These are phyloP conservation scores for Talaromyces rugulosus DNA, from an alignment of 2,329 filamentous ascomycete species.

Conservation along the genomic window DNA sequence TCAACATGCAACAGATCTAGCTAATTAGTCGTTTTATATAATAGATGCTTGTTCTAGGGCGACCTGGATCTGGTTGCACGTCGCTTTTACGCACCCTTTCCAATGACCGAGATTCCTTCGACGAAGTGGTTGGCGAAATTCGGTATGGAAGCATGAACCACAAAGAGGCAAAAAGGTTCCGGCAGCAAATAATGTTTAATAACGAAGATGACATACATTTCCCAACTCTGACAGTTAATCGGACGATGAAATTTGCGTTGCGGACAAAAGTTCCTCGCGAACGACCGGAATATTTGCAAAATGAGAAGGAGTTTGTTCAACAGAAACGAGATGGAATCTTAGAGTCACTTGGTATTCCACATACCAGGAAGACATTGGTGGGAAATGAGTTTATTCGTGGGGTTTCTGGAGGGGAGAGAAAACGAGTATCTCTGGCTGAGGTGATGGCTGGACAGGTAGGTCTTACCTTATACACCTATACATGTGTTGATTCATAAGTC, in stretches of 20 bases:
- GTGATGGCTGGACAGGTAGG: conserved; percentile 42
- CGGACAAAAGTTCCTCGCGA: conserved; percentile 41
- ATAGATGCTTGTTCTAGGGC: conserved; percentile 62
- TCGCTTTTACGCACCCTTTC: conserved; percentile 65
- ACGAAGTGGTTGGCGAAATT: conserved; percentile 51
- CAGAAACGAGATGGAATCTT: conserved; percentile 30
- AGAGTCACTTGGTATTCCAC: conserved; percentile 31
- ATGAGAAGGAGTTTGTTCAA: conserved; percentile 27
- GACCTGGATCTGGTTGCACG: conserved; percentile 66
- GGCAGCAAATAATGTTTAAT: conserved; percentile 60
- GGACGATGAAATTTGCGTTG: conserved; percentile 69
- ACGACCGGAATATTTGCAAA: conserved; percentile 20
- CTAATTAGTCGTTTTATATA: not conserved
- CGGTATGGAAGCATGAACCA: conserved; percentile 52
- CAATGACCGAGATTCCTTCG: conserved; percentile 59
- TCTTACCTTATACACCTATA: not conserved
- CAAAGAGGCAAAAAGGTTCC: conserved; percentile 38
- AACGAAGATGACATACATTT: conserved; percentile 73
- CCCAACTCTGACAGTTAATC: conserved; percentile 67
- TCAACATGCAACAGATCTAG: not conserved
- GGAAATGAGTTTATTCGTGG: conserved; percentile 63
- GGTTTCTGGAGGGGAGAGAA: conserved; percentile 64
- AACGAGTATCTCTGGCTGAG: conserved; percentile 65
- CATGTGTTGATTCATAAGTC: not conserved
- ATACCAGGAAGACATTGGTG: conserved; percentile 61